Percentiles rank a stretch among this genome's conserved stretches.
Conservation (phyloP, 129 eudicot species). For the Helianthus tuberosus region DNA sequence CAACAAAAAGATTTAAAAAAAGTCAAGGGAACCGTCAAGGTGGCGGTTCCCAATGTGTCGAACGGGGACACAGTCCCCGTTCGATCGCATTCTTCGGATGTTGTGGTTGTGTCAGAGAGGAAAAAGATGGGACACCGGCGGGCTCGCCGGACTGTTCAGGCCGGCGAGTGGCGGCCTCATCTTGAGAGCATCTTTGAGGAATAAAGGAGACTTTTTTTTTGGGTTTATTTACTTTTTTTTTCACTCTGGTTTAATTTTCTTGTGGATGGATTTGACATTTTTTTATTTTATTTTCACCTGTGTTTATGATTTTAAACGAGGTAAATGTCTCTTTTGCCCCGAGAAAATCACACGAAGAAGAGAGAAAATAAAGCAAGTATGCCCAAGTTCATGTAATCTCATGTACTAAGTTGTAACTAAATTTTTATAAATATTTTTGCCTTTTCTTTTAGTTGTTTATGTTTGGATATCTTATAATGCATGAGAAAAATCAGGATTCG, state of each 20-base stretch:
- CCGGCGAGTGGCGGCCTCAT: constrained; percentile 66
- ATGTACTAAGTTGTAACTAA: constrained; percentile 29
- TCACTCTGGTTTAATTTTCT: constrained; percentile 26
- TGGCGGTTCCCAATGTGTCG: constrained; percentile 7
- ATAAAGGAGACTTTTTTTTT: constrained; percentile 15
- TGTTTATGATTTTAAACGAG: constrained; percentile 44
- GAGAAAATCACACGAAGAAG: constrained; percentile 33
- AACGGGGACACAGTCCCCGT: background rate
- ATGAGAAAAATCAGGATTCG: too few species aligned
- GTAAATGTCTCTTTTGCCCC: constrained; percentile 48
- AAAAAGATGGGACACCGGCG: constrained; percentile 41
- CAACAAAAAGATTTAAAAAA: constrained; percentile 29
- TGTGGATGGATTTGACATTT: constrained; percentile 47
- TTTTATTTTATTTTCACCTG: constrained; percentile 25
- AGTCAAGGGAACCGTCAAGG: constrained; percentile 15
- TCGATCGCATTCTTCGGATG: constrained; percentile 14
- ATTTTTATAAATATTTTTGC: constrained; percentile 15
- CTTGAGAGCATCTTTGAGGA: constrained; percentile 82
- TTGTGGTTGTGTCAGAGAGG: constrained; percentile 40
- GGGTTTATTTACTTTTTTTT: constrained; percentile 23
- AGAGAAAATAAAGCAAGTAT: constrained; percentile 18
- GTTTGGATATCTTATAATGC: background rate
- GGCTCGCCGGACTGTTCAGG: constrained; percentile 53
- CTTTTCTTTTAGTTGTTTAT: background rate
- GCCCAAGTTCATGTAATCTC: constrained; percentile 33